Base-by-base conservation (phyloP, 148 eudicot genomes). In the Camellia granthamiana region DNA sequence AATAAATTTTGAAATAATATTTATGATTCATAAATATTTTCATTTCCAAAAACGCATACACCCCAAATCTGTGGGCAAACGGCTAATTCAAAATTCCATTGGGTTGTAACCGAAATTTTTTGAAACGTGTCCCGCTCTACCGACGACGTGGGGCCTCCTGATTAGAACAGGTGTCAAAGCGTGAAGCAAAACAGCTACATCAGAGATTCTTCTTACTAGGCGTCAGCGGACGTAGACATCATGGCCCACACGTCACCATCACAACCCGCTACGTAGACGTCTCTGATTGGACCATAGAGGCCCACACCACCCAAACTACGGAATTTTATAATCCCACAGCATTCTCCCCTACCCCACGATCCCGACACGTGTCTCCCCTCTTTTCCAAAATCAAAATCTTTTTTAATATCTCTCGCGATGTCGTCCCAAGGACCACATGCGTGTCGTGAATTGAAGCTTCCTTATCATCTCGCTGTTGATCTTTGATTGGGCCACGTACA, bases 401-500 rank as follows among this genome's bases (percentile, higher is more conserved):
- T 16, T 61, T 61, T n/a, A 15, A n/a, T 15, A 4, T 9, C 38
- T 30, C 38, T 30, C 5, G 68, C 68, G 42, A 64, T 42, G 42
- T 64, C 68, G 68, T 11, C 7, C 42, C 18, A 23, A 75, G 54
- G 78, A 76, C 61, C 72, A 66, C 72, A 65, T 65, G 72, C 80
- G 80, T 77, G 80, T 77, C 80, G 30, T 56, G 49, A 51, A 8
- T 49, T 47, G 23, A 30, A 43, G 69, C 5, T 14, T 30, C 38
- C 44, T 3, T 7, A 3, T 3, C 72, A 13, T 11, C n/a, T 43
- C 51, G 3, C 42, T 46, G 63, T 74, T 51, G 3, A 5, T 2
- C 21, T 5, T 18, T 19, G 2, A 58, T 73, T 79, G 76, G 70
- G 74, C 85, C 90, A 85, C 90, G 59, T 81, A 69, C 44, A 0